phyloP scores from a whole-genome alignment of 345 rosid genomes.

The Crucihimalaya himalaica region DNA sequence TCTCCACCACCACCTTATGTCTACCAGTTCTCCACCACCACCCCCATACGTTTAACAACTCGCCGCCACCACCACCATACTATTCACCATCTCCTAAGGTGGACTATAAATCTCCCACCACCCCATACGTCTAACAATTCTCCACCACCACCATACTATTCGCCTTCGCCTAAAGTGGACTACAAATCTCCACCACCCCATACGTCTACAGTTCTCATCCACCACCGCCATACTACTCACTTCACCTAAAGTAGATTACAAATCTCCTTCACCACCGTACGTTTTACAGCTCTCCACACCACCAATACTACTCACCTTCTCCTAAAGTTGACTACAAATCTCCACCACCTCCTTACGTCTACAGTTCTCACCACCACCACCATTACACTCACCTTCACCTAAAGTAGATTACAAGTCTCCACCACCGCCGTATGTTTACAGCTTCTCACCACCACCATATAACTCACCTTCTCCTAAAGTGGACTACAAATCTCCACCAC shows the following conservation, averaged over 20 bases:
- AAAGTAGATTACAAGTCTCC: neutral
- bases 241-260: neutral
- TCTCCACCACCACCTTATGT: slow-evolving; percentile 9
- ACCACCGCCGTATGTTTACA: neutral
- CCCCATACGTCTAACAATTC: neutral
- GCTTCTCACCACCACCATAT: neutral
- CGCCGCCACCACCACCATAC: slow-evolving; percentile 1
- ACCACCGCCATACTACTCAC: neutral
- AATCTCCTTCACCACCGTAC: neutral
- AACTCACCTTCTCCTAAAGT: neutral
- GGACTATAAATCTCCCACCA: neutral
- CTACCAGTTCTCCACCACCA: neutral
- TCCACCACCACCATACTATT: neutral
- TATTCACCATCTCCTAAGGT: neutral
- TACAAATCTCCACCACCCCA: neutral
- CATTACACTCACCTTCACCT: neutral
- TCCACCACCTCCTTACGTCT: neutral
- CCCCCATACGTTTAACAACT: too few species aligned
- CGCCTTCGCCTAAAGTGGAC: neutral
- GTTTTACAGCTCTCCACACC: neutral
- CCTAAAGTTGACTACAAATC: neutral
- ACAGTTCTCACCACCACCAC: neutral
- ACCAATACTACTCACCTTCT: neutral
- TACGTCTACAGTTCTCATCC: neutral
- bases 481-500: neutral